Percentiles rank a stretch among this genome's conserved stretches.
Conservation (phyloP, 2,329 filamentous ascomycete species). For the Colletotrichum eleusines region DNA sequence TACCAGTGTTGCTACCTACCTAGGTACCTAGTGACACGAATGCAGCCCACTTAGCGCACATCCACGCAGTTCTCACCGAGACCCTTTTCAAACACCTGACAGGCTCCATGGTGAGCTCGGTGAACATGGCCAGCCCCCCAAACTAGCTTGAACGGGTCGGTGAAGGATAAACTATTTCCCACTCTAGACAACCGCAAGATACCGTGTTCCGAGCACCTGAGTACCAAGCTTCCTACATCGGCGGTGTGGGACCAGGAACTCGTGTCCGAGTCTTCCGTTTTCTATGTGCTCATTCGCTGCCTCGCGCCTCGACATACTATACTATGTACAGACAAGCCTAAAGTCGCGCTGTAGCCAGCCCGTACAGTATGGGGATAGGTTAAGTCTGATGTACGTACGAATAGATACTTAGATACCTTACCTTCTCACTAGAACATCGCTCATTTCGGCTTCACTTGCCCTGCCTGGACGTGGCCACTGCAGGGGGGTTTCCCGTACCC, state of each 20-base stretch:
- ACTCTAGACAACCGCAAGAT: neutral
- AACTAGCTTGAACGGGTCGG: neutral
- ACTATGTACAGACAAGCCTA: neutral
- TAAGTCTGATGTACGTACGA: conserved; percentile 14
- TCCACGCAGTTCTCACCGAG: conserved; percentile 16
- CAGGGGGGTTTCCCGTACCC: conserved; percentile 11
- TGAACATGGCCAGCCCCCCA: neutral
- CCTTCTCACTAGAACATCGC: conserved; percentile 25
- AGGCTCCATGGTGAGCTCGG: neutral
- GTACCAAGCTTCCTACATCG: conserved; percentile 4
- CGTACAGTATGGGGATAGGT: conserved; percentile 9
- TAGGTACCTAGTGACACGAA: conserved; percentile 1
- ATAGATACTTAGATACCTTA: neutral
- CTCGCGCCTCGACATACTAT: neutral
- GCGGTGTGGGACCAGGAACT: neutral
- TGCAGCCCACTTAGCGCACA: conserved; percentile 18
- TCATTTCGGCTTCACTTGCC: conserved; percentile 21
- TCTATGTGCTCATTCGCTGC: neutral
- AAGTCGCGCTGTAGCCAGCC: neutral
- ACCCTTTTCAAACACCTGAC: neutral
- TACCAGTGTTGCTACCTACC: neutral
- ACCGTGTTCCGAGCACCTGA: too few relatives aligned
- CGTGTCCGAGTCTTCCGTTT: neutral
- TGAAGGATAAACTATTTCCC: neutral
- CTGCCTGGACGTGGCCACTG: neutral